Evolutionary conservation across 345 rosid species (phyloP), one percentile per base, ranked within the genome.

Genomic region (Pugionium cornutum): DNA sequence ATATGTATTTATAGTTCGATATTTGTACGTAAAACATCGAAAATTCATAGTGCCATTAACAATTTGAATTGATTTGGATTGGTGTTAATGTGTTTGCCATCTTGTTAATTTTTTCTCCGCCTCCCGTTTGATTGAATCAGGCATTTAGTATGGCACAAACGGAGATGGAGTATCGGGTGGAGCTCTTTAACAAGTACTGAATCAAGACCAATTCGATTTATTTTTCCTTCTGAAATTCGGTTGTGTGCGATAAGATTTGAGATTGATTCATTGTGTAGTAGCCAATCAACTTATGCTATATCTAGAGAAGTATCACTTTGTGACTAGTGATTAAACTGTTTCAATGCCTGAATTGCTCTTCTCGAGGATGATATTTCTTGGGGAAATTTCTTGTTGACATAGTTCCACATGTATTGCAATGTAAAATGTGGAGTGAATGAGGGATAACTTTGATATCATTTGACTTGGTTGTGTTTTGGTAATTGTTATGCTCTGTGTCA

Each of bases 131-230:
- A 61, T 60, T 29, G 57, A 52, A 43, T 57, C 81, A 95, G 99
- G 95, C 92, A 40, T 83, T 87, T 72, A 84, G 81, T 64, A 87
- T 95, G 96, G 97, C 97, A 25, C 87, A 79, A 72, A 81, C 86
- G 42, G 99, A 95, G 84, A 90, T 95, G 97, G 94, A 91, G 44
- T 95, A 91, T 39, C 82, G 92, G 18, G 96, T 95, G 25, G 99
- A 95, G 74, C 78, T 95, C 62, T 95, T 95, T 70, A 90, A 95
- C 92, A 84, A 82, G 99, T 91, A 73, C 26, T 53, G 7, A 64
- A 29, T 52, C 49, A 25, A 9, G 4, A 43, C 32, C 47, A 53
- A 0, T 42, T 64, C 34, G 5, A 5, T 65, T 58, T 56, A 2
- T 26, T 2, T 32, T 44, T 4, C 0, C 0, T 30, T 35, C 10